Conservation (phyloP, 768 basidiomycete species). For the Glaciozyma antarctica region DNA sequence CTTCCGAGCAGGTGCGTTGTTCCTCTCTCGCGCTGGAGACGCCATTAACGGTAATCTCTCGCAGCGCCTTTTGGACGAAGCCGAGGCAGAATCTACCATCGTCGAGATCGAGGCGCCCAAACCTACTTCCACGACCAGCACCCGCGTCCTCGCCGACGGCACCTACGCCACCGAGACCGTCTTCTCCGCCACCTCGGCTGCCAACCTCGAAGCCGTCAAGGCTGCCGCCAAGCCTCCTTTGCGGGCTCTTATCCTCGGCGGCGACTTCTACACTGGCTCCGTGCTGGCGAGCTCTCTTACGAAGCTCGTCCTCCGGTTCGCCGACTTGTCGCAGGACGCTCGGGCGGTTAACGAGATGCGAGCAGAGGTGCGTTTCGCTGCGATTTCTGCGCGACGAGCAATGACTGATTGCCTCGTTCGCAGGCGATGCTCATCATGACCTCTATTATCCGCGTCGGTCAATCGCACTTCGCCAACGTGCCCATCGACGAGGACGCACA, state of each 20-base stretch:
- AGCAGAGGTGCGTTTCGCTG: constrained; percentile 58
- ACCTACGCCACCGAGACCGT: constrained; percentile 97
- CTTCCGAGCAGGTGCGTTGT: constrained; percentile 62
- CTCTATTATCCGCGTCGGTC: constrained; percentile 89
- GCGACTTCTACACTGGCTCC: constrained; percentile 93
- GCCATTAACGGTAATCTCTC: neutral
- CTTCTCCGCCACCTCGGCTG: constrained; percentile 47
- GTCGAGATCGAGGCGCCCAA: constrained; percentile 41
- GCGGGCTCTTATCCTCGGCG: constrained; percentile 77
- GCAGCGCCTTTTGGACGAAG: constrained; percentile 60
- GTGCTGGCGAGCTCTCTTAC: constrained; percentile 82
- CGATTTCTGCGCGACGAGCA: neutral
- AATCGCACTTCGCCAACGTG: constrained; percentile 84
- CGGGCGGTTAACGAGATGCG: constrained; percentile 61
- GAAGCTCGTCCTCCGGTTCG: constrained; percentile 75
- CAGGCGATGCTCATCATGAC: constrained; percentile 97
- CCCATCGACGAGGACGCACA: constrained; percentile 98
- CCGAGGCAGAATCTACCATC: constrained; percentile 52
- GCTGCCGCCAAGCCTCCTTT: constrained; percentile 82
- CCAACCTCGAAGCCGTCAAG: constrained; percentile 69
- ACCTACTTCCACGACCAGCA: constrained; percentile 48
- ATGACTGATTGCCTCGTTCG: neutral
- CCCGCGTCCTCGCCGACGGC: constrained; percentile 80
- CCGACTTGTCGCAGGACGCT: constrained; percentile 40
- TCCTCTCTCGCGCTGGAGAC: neutral